Evolutionary conservation across 2,329 filamentous ascomycete species (phyloP).

Genomic region (Aspergillus melleus): DNA sequence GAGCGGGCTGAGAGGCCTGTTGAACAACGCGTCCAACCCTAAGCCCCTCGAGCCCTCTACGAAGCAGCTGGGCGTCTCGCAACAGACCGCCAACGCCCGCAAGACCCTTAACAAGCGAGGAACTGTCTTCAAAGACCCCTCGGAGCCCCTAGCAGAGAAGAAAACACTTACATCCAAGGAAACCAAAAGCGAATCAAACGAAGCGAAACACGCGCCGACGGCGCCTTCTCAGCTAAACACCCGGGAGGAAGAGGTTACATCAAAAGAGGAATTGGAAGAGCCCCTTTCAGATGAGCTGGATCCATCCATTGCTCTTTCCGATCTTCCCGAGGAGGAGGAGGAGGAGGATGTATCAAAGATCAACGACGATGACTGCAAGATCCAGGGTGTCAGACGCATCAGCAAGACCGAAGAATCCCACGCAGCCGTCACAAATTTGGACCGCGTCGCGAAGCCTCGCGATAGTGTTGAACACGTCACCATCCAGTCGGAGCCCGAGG

Average conservation of each 20-base stretch:
- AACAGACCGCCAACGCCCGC: conserved; percentile 41
- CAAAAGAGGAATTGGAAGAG: conserved; percentile 13
- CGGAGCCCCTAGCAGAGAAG: conserved; percentile 36
- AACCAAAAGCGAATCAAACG: conserved; percentile 20
- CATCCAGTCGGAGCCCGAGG: conserved; percentile 58
- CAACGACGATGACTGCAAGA: conserved; percentile 28
- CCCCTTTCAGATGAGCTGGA: conserved; percentile 20
- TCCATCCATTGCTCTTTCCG: conserved; percentile 22
- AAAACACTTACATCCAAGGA: conserved; percentile 32
- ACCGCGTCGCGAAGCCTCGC: conserved; percentile 11
- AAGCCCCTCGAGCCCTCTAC: conserved; percentile 34
- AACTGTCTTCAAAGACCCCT: conserved; percentile 56
- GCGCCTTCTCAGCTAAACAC: conserved; percentile 14
- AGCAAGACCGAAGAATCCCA: conserved; percentile 8
- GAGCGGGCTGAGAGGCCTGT: conserved; percentile 38
- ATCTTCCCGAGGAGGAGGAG: conserved; percentile 30
- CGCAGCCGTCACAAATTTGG: conserved; percentile 2
- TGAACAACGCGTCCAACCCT: conserved; percentile 35
- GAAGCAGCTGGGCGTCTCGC: conserved; percentile 32
- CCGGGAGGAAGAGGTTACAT: conserved; percentile 10
- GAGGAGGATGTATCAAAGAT: conserved; percentile 25
- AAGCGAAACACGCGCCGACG: conserved; percentile 21
- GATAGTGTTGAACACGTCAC: conserved; percentile 27
- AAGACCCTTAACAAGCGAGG: conserved; percentile 54
- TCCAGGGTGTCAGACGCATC: conserved; percentile 19